A percentile compares a stretch with the other conserved stretches of the same genome.
phyloP scores from a whole-genome alignment of 805 yeast genomes.

The Candida arabinofermentans region DNA sequence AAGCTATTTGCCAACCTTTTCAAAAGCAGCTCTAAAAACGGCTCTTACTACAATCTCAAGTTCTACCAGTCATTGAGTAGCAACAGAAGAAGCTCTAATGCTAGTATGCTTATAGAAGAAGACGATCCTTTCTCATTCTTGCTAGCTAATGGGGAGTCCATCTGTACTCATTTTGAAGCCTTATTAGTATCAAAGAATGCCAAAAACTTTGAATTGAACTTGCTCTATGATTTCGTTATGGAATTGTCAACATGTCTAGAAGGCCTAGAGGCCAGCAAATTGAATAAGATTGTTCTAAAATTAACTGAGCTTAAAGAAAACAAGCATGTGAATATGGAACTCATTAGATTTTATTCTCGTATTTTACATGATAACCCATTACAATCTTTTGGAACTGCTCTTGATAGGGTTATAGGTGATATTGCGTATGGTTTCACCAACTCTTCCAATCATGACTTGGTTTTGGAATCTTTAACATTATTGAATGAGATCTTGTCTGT shows the following conservation, averaged over 20 bases:
- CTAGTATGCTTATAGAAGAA: constrained; percentile 32
- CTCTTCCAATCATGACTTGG: constrained; percentile 28
- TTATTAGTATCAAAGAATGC: constrained; percentile 13
- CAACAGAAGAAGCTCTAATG: constrained; percentile 34
- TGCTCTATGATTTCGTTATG: constrained; percentile 23
- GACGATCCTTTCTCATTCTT: constrained; percentile 28
- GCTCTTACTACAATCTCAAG: constrained; percentile 29
- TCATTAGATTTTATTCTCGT: constrained; percentile 34
- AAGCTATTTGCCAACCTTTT: constrained; percentile 41
- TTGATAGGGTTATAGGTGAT: constrained; percentile 18
- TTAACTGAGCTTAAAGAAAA: constrained; percentile 18
- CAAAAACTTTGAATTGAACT: constrained; percentile 11
- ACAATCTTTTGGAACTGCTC: constrained; percentile 28
- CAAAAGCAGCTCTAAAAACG: constrained; percentile 25
- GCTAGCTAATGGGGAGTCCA: constrained; percentile 1
- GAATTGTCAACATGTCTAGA: constrained; percentile 25
- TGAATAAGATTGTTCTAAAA: constrained; percentile 13
- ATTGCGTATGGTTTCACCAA: constrained; percentile 18
- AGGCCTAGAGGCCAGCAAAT: constrained; percentile 22
- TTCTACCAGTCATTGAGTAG: constrained; percentile 23
- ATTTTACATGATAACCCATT: constrained; percentile 31
- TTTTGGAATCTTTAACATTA: constrained; percentile 26
- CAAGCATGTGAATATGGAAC: constrained; percentile 27
- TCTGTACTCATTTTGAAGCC: constrained; percentile 19
- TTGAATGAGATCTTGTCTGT: constrained; percentile 18